Base-by-base conservation (phyloP, 2,329 filamentous ascomycete genomes). In the Hypoxylon sp. region DNA sequence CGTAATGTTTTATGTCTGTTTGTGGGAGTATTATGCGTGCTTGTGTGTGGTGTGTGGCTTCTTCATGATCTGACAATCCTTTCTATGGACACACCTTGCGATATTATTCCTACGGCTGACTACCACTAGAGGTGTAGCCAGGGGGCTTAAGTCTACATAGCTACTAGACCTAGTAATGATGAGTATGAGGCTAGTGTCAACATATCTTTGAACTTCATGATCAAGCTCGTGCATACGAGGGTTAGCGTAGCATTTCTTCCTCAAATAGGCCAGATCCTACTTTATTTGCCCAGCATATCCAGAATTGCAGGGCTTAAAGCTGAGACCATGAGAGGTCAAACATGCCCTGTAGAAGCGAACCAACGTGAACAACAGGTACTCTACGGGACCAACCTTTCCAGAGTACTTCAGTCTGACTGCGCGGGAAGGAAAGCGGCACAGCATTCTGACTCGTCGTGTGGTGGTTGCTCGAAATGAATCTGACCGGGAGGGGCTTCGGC, bases 1-100 rank as follows among this genome's bases (percentile, higher is more conserved):
- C 46, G 62, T 56, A 58, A 22, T 64, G 62, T 66, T 70, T 68
- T 68, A 70, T 58, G 56, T 62, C 68, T 68, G 68, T 61, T 68
- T 68, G 62, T 33, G 62, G 62, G 58, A 61, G 37, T 17, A 70
- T 70, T 68, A 70, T 68, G 65, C 68, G 58, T 52, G 50, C 42
- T 42, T 50, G 24, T 58, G 26, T 35, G 47, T 42, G 42, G 46
- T 44, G 61, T 64, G 62, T 48, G 31, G 51, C 54, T 63, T 61
- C 31, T 62, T 64, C 68, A 70, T 70, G 68, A 68, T 68, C 65
- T 68, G 68, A 70, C 50, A n/a, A 6, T 39, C 48, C 53, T 22
- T 63, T 24, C 55, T 70, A 70, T 47, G 17, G 46, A 35, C 65
- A 64, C 68, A 26, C 67, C 62, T 59, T 19, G 54, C 33, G 9